A percentile compares a stretch with the other conserved stretches of the same genome.
Evolutionary conservation across 345 rosid species (phyloP).

Genomic region (Pistacia integerrima): DNA sequence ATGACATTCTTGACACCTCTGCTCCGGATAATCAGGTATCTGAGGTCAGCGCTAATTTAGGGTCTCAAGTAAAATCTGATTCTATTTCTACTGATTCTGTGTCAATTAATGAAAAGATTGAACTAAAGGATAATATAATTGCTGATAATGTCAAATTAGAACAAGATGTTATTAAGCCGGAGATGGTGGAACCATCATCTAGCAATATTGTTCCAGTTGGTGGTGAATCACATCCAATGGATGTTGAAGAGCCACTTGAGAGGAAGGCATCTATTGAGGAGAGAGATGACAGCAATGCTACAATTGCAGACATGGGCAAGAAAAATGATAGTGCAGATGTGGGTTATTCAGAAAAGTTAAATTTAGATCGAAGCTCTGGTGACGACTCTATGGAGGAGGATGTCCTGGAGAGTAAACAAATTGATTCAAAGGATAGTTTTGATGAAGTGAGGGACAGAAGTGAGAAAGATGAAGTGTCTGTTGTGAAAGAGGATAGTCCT

Average conservation of each 20-base stretch:
- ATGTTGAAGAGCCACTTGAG: conserved; percentile 80
- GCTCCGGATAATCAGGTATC: conserved; percentile 90
- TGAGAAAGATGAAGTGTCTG: conserved; percentile 45
- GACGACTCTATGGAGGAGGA: conserved; percentile 98
- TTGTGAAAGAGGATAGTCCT: conserved; percentile 46
- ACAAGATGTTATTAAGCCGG: conserved; percentile 82
- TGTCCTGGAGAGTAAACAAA: conserved; percentile 72
- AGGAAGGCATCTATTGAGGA: conserved; percentile 62
- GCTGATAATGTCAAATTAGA: conserved; percentile 98
- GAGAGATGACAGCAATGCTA: conserved; percentile 62
- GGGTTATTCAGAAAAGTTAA: conserved; percentile 84
- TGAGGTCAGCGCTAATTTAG: conserved; percentile 94
- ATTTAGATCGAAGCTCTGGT: conserved; percentile 95
- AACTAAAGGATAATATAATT: conserved; percentile 93
- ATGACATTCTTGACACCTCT: conserved; percentile 55
- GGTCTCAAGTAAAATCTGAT: conserved; percentile 98
- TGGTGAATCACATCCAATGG: conserved; percentile 89
- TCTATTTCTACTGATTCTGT: conserved; percentile 98
- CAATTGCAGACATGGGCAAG: conserved; percentile 67
- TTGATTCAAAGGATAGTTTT: conserved; percentile 61
- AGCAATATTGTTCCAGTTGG: conserved; percentile 50
- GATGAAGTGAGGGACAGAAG: conserved; percentile 54
- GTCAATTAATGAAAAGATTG: conserved; percentile 93
- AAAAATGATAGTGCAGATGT: conserved; percentile 64
- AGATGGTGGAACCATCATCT: conserved; percentile 82